These are phyloP conservation scores for Monosporascus cannonballus DNA, from an alignment of 2,329 filamentous ascomycete species.

Conservation along the genomic window DNA sequence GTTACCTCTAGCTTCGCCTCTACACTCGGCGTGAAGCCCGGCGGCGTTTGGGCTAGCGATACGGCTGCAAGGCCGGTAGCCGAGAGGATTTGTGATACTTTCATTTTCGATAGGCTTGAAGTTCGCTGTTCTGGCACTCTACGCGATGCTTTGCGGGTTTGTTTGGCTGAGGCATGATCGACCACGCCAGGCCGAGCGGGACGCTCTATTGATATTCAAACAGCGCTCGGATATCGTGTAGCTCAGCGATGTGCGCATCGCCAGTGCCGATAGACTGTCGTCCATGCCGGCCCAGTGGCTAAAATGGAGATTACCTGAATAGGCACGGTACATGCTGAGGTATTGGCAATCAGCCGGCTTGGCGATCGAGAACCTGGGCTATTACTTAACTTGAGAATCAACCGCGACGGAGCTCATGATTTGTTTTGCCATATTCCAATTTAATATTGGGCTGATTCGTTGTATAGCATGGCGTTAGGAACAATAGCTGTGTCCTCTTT, in stretches of 20 bases:
- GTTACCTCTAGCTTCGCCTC: constrained; percentile 21
- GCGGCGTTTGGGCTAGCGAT: constrained; percentile 18
- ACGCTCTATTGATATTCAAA: not conserved
- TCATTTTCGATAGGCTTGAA: constrained; percentile 12
- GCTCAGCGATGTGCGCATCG: constrained; percentile 4
- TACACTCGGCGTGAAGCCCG: constrained; percentile 20
- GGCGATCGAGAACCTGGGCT: constrained; percentile 5
- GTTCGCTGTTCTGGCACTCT: not conserved
- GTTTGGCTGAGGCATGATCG: not conserved
- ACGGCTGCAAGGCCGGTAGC: constrained; percentile 12
- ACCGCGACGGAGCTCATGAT: not conserved
- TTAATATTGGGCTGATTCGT: no score
- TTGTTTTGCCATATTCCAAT: no score
- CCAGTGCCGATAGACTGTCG: constrained; percentile 4
- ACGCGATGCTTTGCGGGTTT: not conserved
- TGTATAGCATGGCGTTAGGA: no score
- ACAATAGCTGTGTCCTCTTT: no score
- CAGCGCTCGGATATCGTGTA: not conserved
- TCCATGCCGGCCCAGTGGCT: constrained; percentile 14
- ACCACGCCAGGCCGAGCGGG: not conserved
- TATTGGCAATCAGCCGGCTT: constrained; percentile 15
- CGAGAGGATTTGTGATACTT: constrained; percentile 13
- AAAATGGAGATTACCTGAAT: constrained; percentile 15
- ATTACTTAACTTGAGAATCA: not conserved
- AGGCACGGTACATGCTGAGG: constrained; percentile 8